A percentile compares a stretch with the other conserved stretches of the same genome.
Evolutionary conservation across 2,329 filamentous ascomycete genomes (phyloP).

Genomic region (Calonectria pauciramosa): DNA sequence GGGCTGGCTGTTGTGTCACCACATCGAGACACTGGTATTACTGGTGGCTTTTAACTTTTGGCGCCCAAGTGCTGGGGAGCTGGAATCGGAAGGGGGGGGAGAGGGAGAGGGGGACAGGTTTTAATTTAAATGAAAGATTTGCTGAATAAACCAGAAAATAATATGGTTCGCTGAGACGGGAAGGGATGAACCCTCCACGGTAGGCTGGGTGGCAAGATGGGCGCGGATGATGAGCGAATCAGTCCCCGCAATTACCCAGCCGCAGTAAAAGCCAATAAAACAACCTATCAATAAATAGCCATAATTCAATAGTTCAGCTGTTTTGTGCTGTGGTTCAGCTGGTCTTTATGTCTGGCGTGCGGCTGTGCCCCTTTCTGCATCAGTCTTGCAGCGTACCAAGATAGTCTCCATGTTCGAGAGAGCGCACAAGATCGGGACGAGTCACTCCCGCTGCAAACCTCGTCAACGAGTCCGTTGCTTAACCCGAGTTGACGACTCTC

Average conservation of each 20-base stretch:
- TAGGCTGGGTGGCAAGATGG: neutral
- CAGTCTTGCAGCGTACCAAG: neutral
- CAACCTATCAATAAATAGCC: neutral
- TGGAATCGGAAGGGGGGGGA: neutral
- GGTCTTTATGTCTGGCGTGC: neutral
- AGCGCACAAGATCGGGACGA: neutral
- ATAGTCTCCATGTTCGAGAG: neutral
- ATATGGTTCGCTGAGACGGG: neutral
- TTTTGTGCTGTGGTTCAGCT: slow-evolving; percentile 10
- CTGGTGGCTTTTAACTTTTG: neutral
- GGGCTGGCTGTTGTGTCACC: slow-evolving; percentile 37
- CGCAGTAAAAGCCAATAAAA: neutral
- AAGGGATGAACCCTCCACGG: neutral
- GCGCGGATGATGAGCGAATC: neutral
- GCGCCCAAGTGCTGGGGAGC: neutral
- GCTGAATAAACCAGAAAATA: neutral
- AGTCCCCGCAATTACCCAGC: neutral
- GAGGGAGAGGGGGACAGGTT: too few species aligned
- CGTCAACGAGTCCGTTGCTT: neutral
- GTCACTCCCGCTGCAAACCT: slow-evolving; percentile 2
- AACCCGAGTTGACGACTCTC: neutral
- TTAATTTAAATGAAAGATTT: slow-evolving; percentile 1
- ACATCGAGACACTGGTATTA: slow-evolving; percentile 30
- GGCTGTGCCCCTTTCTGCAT: neutral
- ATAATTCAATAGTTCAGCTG: neutral